Base-by-base conservation (phyloP, 805 yeast genomes). In the Teunomyces tritomae region DNA sequence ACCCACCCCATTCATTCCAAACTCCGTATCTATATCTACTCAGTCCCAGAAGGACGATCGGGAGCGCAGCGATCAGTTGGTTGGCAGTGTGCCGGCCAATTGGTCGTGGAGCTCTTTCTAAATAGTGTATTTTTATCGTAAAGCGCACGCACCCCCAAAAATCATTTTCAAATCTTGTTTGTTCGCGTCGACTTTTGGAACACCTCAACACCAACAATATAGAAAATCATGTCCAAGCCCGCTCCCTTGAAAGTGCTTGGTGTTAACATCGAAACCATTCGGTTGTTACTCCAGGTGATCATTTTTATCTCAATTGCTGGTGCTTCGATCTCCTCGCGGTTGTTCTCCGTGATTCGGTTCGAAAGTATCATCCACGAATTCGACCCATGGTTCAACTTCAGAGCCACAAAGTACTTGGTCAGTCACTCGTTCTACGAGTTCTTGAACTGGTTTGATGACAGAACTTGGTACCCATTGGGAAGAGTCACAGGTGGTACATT, bases 391-490 rank as follows among this genome's bases (percentile, higher is more conserved):
- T 89, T 89, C 79, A 94, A 94, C 69, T 94, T 81, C 74, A 76
- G 99, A 55, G 99, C 99, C 39, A 88, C 99, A n/a, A 87, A 87
- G 67, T 89, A 89, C 67, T 78, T 94, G 55, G 96, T 89, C 28
- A 74, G 80, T 39, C 83, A 89, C 61, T 85, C 94, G 5, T 92
- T 82, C 67, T 86, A 90, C 74, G 91, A 90, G 56, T 95, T 94
- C 62, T 77, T 95, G 61, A 94, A 94, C 67, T 94, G 99, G 99
- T 94, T 94, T 61, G 99, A 94, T 66, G 97, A 92, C 66, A 82
- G 96, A 64, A 92, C 99, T 14, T 94, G 99, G 99, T 94, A 94
- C 67, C 99, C 99, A 14, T 77, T 94, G 56, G 99, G 99, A 16
- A 82, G 99, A 72, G 99, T 94, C 62, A 94, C 99, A 9, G 99